Conservation (phyloP, 1,284 basidiomycete genomes). For the Anthracocystis panici-leucophaei region DNA sequence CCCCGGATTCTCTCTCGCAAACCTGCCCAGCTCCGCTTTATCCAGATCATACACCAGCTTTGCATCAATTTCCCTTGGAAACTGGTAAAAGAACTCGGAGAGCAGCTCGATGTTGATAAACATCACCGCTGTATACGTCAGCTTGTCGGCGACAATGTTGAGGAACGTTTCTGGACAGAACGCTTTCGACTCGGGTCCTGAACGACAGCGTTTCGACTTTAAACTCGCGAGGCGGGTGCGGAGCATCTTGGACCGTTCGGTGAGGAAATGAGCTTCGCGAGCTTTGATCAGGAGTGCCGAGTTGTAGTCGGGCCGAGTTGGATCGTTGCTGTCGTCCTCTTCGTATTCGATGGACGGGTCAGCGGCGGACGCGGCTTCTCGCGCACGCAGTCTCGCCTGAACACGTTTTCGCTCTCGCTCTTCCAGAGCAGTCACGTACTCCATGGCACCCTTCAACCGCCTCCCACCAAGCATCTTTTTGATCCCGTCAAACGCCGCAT, state of each 20-base stretch:
- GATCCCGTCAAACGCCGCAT: conserved; percentile 86
- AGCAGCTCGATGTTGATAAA: conserved; percentile 93
- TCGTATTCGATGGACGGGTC: conserved; percentile 6
- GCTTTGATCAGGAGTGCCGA: conserved; percentile 78
- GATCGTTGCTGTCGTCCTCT: conserved; percentile 71
- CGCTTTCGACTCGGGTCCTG: conserved; percentile 84
- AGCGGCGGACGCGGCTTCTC: conserved; percentile 25
- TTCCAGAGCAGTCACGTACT: conserved; percentile 86
- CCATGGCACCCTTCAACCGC: conserved; percentile 80
- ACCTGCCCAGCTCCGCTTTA: conserved; percentile 83
- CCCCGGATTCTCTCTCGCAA: conserved; percentile 92
- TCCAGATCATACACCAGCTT: conserved; percentile 90
- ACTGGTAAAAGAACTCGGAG: conserved; percentile 99
- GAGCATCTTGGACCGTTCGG: conserved; percentile 82
- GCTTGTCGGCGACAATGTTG: conserved; percentile 94
- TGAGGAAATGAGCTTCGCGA: conserved; percentile 88
- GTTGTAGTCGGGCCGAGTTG: conserved; percentile 76
- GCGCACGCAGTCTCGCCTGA: conserved; percentile 63
- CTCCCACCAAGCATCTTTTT: conserved; percentile 85
- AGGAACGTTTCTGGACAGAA: conserved; percentile 98
- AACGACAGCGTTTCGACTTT: conserved; percentile 86
- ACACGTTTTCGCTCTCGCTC: conserved; percentile 80
- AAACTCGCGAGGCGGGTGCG: conserved; percentile 86
- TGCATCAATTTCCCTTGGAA: conserved; percentile 97
- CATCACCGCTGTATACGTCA: conserved; percentile 95